Conservation (phyloP, 2,329 filamentous ascomycete genomes). For the Plenodomus biglobosus region DNA sequence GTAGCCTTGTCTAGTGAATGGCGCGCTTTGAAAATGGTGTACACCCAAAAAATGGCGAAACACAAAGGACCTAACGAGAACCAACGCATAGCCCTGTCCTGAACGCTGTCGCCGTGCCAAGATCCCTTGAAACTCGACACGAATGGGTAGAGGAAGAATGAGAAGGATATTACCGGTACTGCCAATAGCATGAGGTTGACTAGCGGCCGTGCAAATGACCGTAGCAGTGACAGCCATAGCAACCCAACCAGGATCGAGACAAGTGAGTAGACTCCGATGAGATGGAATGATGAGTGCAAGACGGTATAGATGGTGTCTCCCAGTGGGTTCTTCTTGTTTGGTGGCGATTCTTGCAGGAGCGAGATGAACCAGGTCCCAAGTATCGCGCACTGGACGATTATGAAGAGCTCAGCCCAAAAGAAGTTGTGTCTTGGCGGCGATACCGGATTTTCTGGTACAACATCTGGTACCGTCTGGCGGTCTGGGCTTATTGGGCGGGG, state of each 20-base stretch:
- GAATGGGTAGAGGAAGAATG: slow-evolving; percentile 89
- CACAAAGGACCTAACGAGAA: slow-evolving; percentile 74
- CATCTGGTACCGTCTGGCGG: slow-evolving; percentile 58
- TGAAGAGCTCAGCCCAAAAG: slow-evolving; percentile 88
- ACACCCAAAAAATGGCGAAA: slow-evolving; percentile 76
- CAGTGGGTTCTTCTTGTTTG: slow-evolving; percentile 67
- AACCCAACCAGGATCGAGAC: slow-evolving; percentile 87
- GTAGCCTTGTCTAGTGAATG: slow-evolving; percentile 80
- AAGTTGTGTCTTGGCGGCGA: slow-evolving; percentile 67
- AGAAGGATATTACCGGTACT: slow-evolving; percentile 82
- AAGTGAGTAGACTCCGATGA: slow-evolving; percentile 87
- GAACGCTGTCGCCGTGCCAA: slow-evolving; percentile 73
- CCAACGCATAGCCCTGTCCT: slow-evolving; percentile 89
- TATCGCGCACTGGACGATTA: slow-evolving; percentile 80
- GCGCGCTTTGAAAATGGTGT: slow-evolving; percentile 77
- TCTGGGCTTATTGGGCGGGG: slow-evolving; percentile 52
- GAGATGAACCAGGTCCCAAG: slow-evolving; percentile 88
- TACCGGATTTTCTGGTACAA: slow-evolving; percentile 54
- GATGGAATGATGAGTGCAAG: slow-evolving; percentile 80
- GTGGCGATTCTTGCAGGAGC: slow-evolving; percentile 81
- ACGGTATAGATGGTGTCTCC: slow-evolving; percentile 95
- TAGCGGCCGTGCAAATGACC: slow-evolving; percentile 83
- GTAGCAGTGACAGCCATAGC: slow-evolving; percentile 83
- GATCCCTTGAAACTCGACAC: slow-evolving; percentile 82
- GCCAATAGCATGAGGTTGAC: slow-evolving; percentile 79